A percentile compares a stretch with the other conserved stretches of the same genome.
Conservation (phyloP, 345 rosid genomes). For the Salix dunnii region DNA sequence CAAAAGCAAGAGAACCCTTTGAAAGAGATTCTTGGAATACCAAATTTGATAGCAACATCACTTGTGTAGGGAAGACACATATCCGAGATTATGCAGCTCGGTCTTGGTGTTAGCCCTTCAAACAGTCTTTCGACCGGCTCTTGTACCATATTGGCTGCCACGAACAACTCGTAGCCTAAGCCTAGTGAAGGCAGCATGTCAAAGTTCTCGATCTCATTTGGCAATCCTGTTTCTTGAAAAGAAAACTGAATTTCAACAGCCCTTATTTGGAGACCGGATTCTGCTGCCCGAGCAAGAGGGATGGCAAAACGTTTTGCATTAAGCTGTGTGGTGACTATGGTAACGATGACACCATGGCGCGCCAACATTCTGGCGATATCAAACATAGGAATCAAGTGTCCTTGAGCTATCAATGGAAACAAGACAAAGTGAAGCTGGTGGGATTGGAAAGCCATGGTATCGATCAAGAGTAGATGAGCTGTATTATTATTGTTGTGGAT, state of each 20-base stretch:
- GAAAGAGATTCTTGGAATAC: constrained; percentile 29
- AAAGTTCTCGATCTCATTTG: constrained; percentile 11
- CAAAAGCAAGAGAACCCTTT: constrained; percentile 18
- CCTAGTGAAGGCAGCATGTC: constrained; percentile 17
- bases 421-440: constrained; percentile 2
- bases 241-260: constrained; percentile 8
- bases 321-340: constrained; percentile 27
- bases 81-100: constrained; percentile 39
- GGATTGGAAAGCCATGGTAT: constrained; percentile 2
- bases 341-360: constrained; percentile 6
- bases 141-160: constrained; percentile 8
- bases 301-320: constrained; percentile 24
- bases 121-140: constrained; percentile 19
- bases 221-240: constrained; percentile 14
- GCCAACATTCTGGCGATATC: constrained; percentile 24
- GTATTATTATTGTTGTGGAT: too few relatives aligned
- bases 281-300: constrained; percentile 13
- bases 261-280: constrained; percentile 21
- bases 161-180: constrained; percentile 7
- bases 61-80: constrained; percentile 22
- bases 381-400: constrained; percentile 26
- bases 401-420: constrained; percentile 20
- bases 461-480: neutral
- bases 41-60: constrained; percentile 12
- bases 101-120: constrained; percentile 11